These are phyloP conservation scores for Styphnolobium japonicum DNA, from an alignment of 306 rosid genomes.

Conservation along the genomic window DNA sequence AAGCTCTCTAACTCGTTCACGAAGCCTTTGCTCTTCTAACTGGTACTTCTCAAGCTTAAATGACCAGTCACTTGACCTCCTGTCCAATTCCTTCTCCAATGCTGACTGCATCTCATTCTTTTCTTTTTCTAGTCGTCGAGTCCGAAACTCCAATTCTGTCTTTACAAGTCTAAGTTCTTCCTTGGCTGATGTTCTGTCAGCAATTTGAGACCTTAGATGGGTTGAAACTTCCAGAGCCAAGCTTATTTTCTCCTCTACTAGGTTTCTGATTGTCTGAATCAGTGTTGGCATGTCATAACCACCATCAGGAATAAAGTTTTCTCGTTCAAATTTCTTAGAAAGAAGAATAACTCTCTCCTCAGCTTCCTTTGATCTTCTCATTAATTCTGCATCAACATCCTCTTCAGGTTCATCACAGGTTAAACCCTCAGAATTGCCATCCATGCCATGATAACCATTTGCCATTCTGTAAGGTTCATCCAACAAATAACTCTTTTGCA, in stretches of 20 bases:
- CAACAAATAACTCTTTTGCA: conserved; percentile 36
- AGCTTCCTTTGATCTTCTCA: conserved; percentile 68
- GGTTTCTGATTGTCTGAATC: conserved; percentile 63
- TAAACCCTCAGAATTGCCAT: conserved; percentile 33
- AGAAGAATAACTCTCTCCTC: conserved; percentile 71
- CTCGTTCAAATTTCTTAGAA: conserved; percentile 65
- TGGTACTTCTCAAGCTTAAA: conserved; percentile 84
- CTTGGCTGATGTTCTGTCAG: conserved; percentile 65
- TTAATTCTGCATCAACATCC: conserved; percentile 57
- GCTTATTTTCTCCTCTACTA: conserved; percentile 63
- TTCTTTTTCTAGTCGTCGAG: conserved; percentile 75
- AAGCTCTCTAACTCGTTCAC: conserved; percentile 95
- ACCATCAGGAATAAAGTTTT: conserved; percentile 53
- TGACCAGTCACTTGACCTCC: conserved; percentile 98
- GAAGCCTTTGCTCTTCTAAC: conserved; percentile 85
- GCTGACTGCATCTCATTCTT: conserved; percentile 83
- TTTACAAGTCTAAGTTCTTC: conserved; percentile 61
- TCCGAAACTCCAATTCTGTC: conserved; percentile 57
- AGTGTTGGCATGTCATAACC: conserved; percentile 59
- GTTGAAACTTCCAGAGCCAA: conserved; percentile 77
- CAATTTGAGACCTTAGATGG: conserved; percentile 69
- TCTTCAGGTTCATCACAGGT: conserved; percentile 51
- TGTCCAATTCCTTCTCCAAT: conserved; percentile 85
- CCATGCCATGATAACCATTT: conserved; percentile 44
- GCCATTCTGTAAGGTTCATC: conserved; percentile 47